phyloP scores from a whole-genome alignment of 257 asterid genomes.

The Lithospermum erythrorhizon region DNA sequence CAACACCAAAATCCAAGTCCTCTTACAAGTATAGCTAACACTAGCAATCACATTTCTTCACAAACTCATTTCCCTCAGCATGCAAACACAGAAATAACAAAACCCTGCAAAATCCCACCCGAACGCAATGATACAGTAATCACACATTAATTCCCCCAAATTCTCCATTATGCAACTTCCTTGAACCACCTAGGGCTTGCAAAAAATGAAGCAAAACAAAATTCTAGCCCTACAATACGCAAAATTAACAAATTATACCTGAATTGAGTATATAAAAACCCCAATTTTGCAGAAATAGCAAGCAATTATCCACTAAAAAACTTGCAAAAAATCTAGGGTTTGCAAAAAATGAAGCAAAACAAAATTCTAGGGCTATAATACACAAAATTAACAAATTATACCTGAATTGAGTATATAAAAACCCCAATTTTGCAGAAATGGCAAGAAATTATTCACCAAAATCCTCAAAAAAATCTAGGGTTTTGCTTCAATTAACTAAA shows the following conservation, averaged over 20 bases:
- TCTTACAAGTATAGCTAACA: background rate
- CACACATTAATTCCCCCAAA: conserved; percentile 12
- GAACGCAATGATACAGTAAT: conserved; percentile 10
- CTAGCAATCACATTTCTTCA: background rate
- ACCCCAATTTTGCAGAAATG: conserved; percentile 15
- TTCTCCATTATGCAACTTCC: background rate
- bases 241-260: conserved; percentile 20
- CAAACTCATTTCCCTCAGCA: conserved; percentile 7
- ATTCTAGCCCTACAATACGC: conserved; percentile 22
- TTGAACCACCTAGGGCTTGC: conserved; percentile 25
- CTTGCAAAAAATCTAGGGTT: conserved; percentile 31
- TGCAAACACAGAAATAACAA: too few species aligned
- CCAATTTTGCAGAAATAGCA: conserved; percentile 16
- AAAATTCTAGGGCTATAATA: conserved; percentile 23
- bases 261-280: conserved; percentile 10
- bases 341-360: conserved; percentile 11
- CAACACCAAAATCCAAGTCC: background rate
- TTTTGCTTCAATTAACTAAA: conserved; percentile 27
- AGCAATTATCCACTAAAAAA: conserved; percentile 9
- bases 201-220: conserved; percentile 10
- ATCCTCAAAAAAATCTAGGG: conserved; percentile 48
- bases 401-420: conserved; percentile 19
- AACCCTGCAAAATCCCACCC: conserved; percentile 6
- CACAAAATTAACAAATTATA: conserved; percentile 14
- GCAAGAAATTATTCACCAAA: conserved; percentile 9